These are phyloP conservation scores for Nadsonia starkeyi-henricii DNA, from an alignment of 1,139 yeast species.

Conservation along the genomic window DNA sequence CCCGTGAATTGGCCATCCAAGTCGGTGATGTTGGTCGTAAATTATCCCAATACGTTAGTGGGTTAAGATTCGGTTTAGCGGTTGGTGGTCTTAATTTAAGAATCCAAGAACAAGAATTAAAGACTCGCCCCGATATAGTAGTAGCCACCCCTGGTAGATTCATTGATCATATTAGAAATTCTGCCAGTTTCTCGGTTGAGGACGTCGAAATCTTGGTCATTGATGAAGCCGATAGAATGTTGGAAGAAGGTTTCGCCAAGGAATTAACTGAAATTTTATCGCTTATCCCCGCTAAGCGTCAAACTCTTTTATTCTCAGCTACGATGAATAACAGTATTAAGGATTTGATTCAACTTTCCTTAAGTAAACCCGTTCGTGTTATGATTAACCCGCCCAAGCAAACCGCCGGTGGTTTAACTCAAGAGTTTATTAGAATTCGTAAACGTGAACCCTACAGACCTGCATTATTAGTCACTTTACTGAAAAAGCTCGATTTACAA, in stretches of 20 bases:
- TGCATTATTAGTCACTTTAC: constrained; percentile 58
- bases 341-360: constrained; percentile 71
- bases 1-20: constrained; percentile 96
- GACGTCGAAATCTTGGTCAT: constrained; percentile 81
- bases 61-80: constrained; percentile 76
- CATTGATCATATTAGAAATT: constrained; percentile 90
- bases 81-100: constrained; percentile 95
- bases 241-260: constrained; percentile 95
- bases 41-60: constrained; percentile 61
- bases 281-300: constrained; percentile 79
- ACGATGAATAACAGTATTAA: constrained; percentile 93
- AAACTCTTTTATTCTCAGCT: constrained; percentile 87
- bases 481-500: constrained; percentile 53
- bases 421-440: constrained; percentile 89
- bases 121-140: constrained; percentile 85
- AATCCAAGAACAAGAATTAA: constrained; percentile 88
- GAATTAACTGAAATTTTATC: constrained; percentile 84
- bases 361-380: constrained; percentile 80
- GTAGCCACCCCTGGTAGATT: constrained; percentile 96
- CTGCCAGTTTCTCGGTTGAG: constrained; percentile 85
- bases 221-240: constrained; percentile 98
- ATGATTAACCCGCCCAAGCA: constrained; percentile 96
- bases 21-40: constrained; percentile 87
- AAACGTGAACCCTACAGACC: constrained; percentile 77
- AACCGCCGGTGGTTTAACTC: constrained; percentile 73